Base-by-base conservation (phyloP, 106 monocot species). In the Acanthochlamys bracteata region DNA sequence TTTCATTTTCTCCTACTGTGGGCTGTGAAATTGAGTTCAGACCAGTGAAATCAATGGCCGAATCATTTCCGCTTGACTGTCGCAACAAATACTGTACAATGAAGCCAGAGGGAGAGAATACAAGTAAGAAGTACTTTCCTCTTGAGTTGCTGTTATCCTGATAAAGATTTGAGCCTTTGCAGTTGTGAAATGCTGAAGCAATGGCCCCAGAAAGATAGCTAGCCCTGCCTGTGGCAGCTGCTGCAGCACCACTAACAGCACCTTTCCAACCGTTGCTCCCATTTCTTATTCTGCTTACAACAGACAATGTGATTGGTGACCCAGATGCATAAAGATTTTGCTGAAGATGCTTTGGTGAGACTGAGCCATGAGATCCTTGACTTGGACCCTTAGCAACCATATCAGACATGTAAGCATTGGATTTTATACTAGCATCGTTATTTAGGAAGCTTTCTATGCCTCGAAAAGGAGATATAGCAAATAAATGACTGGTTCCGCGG, bases 401-500 rank as follows among this genome's bases (percentile, higher is more conserved):
- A 78, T 65, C 63, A n/a, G 66, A 61, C 21, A 55, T 64, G 72
- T 65, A 65, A 10, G 45, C n/a, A 20, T 22, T 75, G 19, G 67
- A 43, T 24, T 52, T 25, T 57, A 64, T 22, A 43, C 27, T 64
- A 51, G 40, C 16, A 41, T 82, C 81, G 61, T 61, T 69, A n/a
- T 57, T 66, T 10, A 69, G 67, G 27, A 66, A 59, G 41, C 66
- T 80, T 23, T 51, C 42, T 54, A 55, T 41, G 24, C 74, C 82
- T 57, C 72, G 71, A 25, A 75, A 80, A 53, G 75, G 76, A 69
- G 86, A 84, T 46, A 94, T 68, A 55, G 86, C 47, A 77, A 82
- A 95, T 52, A 95, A 73, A 76, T 95, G 94, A 69, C 89, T 86
- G 51, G 94, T 95, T 57, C 94, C 94, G 41, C 84, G 78, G 20